Percentiles rank a stretch among this genome's conserved stretches.
Conservation (phyloP, 805 yeast species). For the Barnettozyma sp. region DNA sequence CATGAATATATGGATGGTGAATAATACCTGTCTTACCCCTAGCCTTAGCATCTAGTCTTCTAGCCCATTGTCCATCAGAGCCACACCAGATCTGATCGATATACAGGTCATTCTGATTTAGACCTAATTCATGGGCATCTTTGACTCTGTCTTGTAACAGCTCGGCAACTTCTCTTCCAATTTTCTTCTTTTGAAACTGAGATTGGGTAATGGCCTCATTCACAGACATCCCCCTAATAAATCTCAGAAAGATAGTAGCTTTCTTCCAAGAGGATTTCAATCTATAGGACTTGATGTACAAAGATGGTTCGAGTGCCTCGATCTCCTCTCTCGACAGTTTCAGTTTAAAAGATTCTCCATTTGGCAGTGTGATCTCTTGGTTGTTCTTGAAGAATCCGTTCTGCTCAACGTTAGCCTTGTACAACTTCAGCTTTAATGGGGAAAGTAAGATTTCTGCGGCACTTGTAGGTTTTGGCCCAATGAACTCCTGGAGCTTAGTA, state of each 20-base stretch:
- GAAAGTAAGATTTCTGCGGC: constrained; percentile 53
- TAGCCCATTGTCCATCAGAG: constrained; percentile 70
- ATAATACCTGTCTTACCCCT: constrained; percentile 85
- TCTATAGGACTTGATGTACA: constrained; percentile 75
- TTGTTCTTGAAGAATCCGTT: constrained; percentile 64
- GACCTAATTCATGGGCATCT: constrained; percentile 56
- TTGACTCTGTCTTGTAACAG: constrained; percentile 65
- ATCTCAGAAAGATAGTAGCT: constrained; percentile 71
- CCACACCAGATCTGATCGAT: constrained; percentile 87
- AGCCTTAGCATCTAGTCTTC: constrained; percentile 75
- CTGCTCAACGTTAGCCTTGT: constrained; percentile 48
- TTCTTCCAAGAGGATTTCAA: constrained; percentile 85
- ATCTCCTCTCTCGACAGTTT: constrained; percentile 58
- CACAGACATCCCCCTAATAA: constrained; percentile 64
- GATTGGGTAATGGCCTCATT: constrained; percentile 84
- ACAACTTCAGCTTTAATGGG: constrained; percentile 65
- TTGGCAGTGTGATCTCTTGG: constrained; percentile 36
- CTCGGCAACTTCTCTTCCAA: constrained; percentile 72
- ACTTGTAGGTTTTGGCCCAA: constrained; percentile 42
- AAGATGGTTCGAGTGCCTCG: constrained; percentile 77
- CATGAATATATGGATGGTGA: constrained; percentile 70
- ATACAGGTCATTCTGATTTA: constrained; percentile 56
- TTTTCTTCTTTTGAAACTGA: constrained; percentile 76
- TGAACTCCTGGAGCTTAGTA: constrained; percentile 38
- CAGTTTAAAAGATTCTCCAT: constrained; percentile 47